Evolutionary conservation across 768 basidiomycete genomes (phyloP), one percentile per base, ranked within the genome.

Genomic region (Boletus insuetus): DNA sequence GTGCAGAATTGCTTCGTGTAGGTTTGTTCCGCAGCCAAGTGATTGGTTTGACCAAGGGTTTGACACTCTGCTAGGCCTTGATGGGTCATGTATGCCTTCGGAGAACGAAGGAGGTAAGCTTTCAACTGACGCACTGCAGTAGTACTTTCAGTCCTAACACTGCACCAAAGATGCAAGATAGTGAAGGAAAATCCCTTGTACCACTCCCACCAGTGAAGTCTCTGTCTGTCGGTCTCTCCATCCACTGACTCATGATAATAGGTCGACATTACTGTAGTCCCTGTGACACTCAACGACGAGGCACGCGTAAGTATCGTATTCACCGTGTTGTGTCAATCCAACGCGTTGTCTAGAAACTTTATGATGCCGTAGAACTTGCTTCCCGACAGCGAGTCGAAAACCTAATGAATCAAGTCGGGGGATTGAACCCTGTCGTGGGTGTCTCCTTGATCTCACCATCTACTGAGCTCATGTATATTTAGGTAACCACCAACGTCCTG

Each of bases 31-130:
- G 40, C 4, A 43, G 10, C 9, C 14, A 46, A 35, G 13, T 38
- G 10, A 0, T 35, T 31, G 24, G 53, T 20, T 37, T 69, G 39
- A 57, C 40, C 51, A 0, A 34, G 26, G 24, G 53, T 20, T 37
- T 69, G 39, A 57, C 40, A 50, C 51, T 51, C 31, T 31, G 58
- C 4, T 54, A 91, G 88, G 84, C 83, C 12, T 67, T 92, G 17
- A 92, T 92, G 89, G 82, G 76, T 51, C 85, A 88, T 10, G 76
- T 83, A 32, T 92, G 91, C 61, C 83, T 92, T 44, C 85, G 91
- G 24, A 81, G 91, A 41, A 93, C 91, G 16, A 93, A 93, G 69
- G 91, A 93, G 74, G 87, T 82, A 34, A 42, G 62, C 43, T 41
- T 40, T 62, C 39, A 19, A n/a, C 46, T 6, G 8, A 44, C 1